Conservation (phyloP, 2,329 filamentous ascomycete species). For the Cryphonectria nitschkei region DNA sequence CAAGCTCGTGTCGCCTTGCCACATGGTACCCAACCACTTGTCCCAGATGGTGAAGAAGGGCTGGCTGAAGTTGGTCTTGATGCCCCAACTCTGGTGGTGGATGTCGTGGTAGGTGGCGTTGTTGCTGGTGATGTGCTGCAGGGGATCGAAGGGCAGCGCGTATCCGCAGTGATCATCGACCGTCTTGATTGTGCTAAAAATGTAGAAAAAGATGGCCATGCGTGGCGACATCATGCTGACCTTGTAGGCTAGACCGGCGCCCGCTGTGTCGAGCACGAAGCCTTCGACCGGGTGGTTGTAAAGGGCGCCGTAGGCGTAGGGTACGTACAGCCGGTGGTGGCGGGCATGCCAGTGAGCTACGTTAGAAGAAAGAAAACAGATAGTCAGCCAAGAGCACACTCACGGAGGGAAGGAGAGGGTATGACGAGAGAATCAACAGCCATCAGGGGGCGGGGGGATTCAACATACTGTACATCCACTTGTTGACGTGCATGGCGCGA, state of each 20-base stretch:
- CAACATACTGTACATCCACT: conserved; percentile 88
- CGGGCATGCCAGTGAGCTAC: conserved; percentile 87
- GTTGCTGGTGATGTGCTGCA: conserved; percentile 91
- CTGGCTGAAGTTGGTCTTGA: conserved; percentile 93
- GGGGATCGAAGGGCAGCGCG: conserved; percentile 89
- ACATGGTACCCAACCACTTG: conserved; percentile 77
- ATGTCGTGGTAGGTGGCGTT: conserved; percentile 97
- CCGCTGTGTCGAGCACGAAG: conserved; percentile 88
- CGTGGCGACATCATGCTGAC: conserved; percentile 79
- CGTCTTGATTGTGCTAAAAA: conserved; percentile 88
- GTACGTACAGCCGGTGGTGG: conserved; percentile 95
- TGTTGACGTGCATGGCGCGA: conserved; percentile 95
- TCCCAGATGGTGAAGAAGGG: conserved; percentile 98
- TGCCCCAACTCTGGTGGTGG: conserved; percentile 98
- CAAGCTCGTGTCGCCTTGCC: conserved; percentile 64
- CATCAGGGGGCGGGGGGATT: too few species aligned
- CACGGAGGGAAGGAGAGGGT: neutral
- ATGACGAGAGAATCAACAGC: too few species aligned
- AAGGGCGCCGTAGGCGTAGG: conserved; percentile 93
- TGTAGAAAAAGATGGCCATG: conserved; percentile 89
- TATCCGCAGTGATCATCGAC: conserved; percentile 98
- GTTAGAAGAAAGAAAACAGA: conserved; percentile 13
- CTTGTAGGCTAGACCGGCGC: conserved; percentile 83
- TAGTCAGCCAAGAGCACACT: conserved; percentile 29
- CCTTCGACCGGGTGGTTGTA: conserved; percentile 97